These are phyloP conservation scores for Phytophthora pisi DNA, from an alignment of 352 stramenopile species.

Conservation along the genomic window DNA sequence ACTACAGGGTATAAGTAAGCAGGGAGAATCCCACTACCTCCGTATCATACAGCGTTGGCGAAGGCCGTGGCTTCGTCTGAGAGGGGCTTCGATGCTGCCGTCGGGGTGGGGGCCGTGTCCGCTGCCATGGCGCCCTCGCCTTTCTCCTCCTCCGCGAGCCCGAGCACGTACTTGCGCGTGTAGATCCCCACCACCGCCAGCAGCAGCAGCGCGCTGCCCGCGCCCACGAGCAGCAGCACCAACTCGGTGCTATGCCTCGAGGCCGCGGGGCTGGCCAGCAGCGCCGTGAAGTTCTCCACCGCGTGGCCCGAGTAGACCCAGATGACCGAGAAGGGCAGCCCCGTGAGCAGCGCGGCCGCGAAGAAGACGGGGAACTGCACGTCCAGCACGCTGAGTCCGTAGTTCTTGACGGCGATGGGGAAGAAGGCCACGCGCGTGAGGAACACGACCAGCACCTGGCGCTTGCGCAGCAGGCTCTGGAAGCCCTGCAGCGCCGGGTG, in stretches of 20 bases:
- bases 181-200: constrained; percentile 70
- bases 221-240: constrained; percentile 60
- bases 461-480: constrained; percentile 60
- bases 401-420: constrained; percentile 88
- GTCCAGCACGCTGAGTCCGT: constrained; percentile 81
- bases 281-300: constrained; percentile 59
- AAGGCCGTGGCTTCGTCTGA: constrained; percentile 19
- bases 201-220: constrained; percentile 56
- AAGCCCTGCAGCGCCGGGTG: constrained; percentile 75
- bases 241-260: constrained; percentile 58
- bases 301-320: constrained; percentile 82
- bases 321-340: constrained; percentile 72
- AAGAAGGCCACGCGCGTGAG: constrained; percentile 83
- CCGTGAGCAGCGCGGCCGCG: constrained; percentile 66
- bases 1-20: no score
- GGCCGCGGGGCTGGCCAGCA: constrained; percentile 46
- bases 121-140: constrained; percentile 2
- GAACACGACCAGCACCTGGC: constrained; percentile 79
- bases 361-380: constrained; percentile 74
- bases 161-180: constrained; percentile 73
- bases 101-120: constrained; percentile 1
- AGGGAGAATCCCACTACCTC: neutral
- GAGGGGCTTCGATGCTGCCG: neutral
- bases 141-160: constrained; percentile 58
- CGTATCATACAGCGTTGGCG: constrained; percentile 16